phyloP scores from a whole-genome alignment of 139 green algal genomes.

The Coelastrella sp. region DNA sequence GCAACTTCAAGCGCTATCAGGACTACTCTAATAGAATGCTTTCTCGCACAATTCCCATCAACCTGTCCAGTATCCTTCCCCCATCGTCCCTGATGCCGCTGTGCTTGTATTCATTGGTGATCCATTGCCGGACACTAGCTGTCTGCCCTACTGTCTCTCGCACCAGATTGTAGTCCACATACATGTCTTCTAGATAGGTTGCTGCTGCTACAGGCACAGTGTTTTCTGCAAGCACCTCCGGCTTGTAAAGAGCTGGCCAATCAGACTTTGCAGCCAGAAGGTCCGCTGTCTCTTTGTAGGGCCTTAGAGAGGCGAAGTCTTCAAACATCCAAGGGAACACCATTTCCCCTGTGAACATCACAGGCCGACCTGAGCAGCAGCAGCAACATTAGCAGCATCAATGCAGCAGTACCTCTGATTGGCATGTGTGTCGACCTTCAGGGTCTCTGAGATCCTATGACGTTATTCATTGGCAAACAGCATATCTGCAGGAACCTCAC shows the following conservation, averaged over 20 bases:
- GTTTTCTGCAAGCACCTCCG: constrained; percentile 62
- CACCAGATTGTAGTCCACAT: constrained; percentile 91
- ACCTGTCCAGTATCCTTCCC: constrained; percentile 74
- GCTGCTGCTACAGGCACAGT: constrained; percentile 28
- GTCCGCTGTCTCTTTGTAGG: constrained; percentile 79
- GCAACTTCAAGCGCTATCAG: no score
- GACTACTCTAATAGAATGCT: constrained; percentile 64
- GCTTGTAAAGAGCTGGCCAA: constrained; percentile 91
- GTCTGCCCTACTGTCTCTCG: constrained; percentile 75
- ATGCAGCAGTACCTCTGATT: no score
- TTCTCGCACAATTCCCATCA: constrained; percentile 81
- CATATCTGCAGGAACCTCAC: no score
- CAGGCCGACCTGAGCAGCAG: constrained; percentile 52
- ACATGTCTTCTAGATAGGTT: constrained; percentile 86
- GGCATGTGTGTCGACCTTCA: no score
- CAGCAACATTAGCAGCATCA: background rate
- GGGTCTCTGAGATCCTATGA: no score
- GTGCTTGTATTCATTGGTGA: constrained; percentile 94
- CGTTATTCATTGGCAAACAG: no score
- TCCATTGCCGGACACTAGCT: constrained; percentile 73
- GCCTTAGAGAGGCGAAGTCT: constrained; percentile 80
- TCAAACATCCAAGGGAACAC: constrained; percentile 97
- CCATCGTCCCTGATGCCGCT: constrained; percentile 85
- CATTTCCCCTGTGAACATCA: constrained; percentile 94
- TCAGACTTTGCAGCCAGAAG: constrained; percentile 78